Evolutionary conservation across 305 asterid species (phyloP).

Genomic region (Solanum hybrid): DNA sequence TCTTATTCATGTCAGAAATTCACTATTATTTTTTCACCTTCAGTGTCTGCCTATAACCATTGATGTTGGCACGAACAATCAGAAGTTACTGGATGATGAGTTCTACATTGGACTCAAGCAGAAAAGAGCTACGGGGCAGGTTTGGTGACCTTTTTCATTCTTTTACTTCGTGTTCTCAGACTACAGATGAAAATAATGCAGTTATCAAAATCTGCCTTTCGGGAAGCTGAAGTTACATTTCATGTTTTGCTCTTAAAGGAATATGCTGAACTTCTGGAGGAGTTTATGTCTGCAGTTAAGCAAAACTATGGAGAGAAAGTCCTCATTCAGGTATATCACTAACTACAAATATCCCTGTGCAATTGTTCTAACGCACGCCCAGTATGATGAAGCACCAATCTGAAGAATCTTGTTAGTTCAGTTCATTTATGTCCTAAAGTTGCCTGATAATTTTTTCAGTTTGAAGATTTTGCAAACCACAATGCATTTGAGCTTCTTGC

Average conservation of each 20-base stretch:
- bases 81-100: conserved; percentile 73
- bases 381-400: neutral
- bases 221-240: conserved; percentile 3
- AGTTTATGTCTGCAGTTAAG: conserved; percentile 88
- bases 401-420: neutral
- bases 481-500: conserved; percentile 84
- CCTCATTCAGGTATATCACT: conserved; percentile 58
- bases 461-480: conserved; percentile 97
- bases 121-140: conserved; percentile 82
- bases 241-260: conserved; percentile 34
- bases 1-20: neutral
- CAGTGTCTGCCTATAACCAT: conserved; percentile 93
- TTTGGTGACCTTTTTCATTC: conserved; percentile 11
- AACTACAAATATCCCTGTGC: neutral
- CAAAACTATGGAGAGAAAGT: conserved; percentile 91
- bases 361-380: neutral
- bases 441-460: conserved; percentile 29
- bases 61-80: conserved; percentile 91
- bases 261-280: conserved; percentile 78
- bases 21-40: conserved; percentile 1
- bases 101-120: conserved; percentile 85
- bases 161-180: neutral
- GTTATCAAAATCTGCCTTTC: neutral
- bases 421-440: conserved; percentile 10
- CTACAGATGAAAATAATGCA: neutral